Conservation (phyloP, 176 grass and related monocot genomes). For the Triticum urartu region DNA sequence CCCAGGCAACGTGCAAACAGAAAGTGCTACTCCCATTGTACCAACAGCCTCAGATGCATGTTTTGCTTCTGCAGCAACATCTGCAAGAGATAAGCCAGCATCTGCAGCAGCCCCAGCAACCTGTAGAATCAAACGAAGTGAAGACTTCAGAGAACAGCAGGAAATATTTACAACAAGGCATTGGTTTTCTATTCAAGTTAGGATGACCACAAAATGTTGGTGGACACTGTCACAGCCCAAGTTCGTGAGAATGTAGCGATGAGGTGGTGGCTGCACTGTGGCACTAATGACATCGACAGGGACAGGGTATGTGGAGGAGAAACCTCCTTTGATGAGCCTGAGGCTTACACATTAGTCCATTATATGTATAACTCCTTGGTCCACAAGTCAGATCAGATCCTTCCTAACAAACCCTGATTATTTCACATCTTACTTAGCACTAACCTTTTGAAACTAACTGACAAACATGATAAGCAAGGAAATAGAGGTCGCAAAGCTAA, state of each 20-base stretch:
- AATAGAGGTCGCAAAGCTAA: not conserved
- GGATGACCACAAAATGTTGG: conserved; percentile 9
- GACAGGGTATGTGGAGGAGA: not conserved
- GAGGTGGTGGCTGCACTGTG: not conserved
- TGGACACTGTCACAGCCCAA: not conserved
- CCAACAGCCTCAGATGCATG: conserved; percentile 85
- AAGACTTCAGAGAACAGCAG: conserved; percentile 1
- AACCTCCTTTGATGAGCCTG: not conserved
- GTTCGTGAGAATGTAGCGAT: not conserved
- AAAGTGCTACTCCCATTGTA: conserved; percentile 98
- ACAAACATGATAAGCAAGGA: not conserved
- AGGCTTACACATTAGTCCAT: not conserved
- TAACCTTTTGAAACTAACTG: not conserved
- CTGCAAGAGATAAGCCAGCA: conserved; percentile 84
- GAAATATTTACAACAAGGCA: conserved; percentile 8
- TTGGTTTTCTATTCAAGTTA: not conserved
- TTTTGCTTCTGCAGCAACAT: conserved; percentile 94
- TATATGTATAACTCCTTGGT: not conserved
- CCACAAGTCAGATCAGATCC: not conserved
- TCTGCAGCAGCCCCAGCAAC: conserved; percentile 98
- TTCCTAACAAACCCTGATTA: conserved; percentile 6
- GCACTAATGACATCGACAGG: not conserved
- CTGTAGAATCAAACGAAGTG: conserved; percentile 45
- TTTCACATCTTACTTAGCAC: not conserved
- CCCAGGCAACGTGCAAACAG: conserved; percentile 96